Percentiles rank a stretch among this genome's conserved stretches.
These are phyloP conservation scores for Phaffomyces thermotolerans DNA, from an alignment of 805 yeast genomes.

Conservation along the genomic window DNA sequence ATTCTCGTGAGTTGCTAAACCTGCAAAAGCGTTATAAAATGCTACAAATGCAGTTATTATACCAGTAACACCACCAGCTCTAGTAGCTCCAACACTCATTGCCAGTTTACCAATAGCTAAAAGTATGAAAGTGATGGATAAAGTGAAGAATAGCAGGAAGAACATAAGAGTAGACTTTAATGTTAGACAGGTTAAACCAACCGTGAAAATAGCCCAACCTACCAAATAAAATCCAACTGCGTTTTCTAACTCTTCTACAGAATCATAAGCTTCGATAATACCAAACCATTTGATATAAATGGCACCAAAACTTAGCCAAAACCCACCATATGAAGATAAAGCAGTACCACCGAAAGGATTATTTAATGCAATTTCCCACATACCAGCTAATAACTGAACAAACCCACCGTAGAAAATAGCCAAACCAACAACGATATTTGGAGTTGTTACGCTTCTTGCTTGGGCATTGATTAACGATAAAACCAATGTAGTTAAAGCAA, in stretches of 20 bases:
- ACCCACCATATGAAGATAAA: constrained; percentile 39
- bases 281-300: constrained; percentile 46
- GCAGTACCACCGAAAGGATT: constrained; percentile 58
- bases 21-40: constrained; percentile 68
- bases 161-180: constrained; percentile 44
- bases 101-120: constrained; percentile 41
- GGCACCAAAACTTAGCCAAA: constrained; percentile 64
- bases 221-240: constrained; percentile 46
- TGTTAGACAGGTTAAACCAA: constrained; percentile 37
- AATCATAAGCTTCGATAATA: constrained; percentile 36
- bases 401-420: constrained; percentile 61
- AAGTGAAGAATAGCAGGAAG: constrained; percentile 37
- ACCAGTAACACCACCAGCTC: constrained; percentile 63
- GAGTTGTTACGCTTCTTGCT: constrained; percentile 49
- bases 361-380: constrained; percentile 60
- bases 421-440: constrained; percentile 51
- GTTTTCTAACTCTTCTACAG: constrained; percentile 33
- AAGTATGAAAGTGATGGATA: constrained; percentile 41
- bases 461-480: constrained; percentile 45
- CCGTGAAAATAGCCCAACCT: constrained; percentile 51
- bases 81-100: constrained; percentile 27
- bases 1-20: constrained; percentile 58
- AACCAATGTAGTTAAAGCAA: constrained; percentile 58
- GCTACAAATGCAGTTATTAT: constrained; percentile 53
- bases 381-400: constrained; percentile 53